phyloP scores from a whole-genome alignment of 2,329 filamentous ascomycete genomes.

The Aspergillus terreus region DNA sequence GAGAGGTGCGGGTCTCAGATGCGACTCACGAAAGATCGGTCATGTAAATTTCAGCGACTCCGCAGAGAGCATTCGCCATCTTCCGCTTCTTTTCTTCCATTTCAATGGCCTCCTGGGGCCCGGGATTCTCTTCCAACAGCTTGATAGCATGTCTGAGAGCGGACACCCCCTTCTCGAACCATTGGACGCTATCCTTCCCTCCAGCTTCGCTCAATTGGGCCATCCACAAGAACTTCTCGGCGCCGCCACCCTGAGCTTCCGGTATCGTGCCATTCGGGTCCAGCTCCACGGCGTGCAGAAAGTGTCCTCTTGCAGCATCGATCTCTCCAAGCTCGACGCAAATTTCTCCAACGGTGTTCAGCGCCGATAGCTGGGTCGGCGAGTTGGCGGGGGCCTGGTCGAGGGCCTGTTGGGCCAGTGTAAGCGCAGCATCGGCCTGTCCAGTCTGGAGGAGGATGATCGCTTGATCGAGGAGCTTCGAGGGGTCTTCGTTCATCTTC shows the following conservation, averaged over 20 bases:
- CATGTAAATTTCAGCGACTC: constrained; percentile 97
- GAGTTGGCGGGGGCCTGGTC: constrained; percentile 31
- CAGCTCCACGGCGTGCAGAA: constrained; percentile 67
- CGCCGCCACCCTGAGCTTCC: constrained; percentile 71
- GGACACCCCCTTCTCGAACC: constrained; percentile 63
- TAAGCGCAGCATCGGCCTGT: constrained; percentile 55
- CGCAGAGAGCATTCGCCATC: constrained; percentile 87
- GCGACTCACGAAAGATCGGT: constrained; percentile 76
- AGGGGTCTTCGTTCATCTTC: constrained; percentile 49
- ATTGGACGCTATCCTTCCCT: constrained; percentile 56
- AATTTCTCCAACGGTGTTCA: constrained; percentile 78
- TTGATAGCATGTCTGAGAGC: constrained; percentile 71
- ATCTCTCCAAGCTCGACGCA: constrained; percentile 78
- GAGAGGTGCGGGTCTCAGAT: neutral
- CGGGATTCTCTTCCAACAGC: constrained; percentile 52
- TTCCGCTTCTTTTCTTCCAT: constrained; percentile 72
- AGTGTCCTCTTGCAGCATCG: constrained; percentile 68
- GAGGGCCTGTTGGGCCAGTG: constrained; percentile 53
- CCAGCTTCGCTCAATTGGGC: constrained; percentile 76
- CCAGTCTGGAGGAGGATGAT: constrained; percentile 56
- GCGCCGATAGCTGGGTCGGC: constrained; percentile 50
- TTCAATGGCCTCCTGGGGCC: constrained; percentile 35
- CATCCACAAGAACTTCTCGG: constrained; percentile 92
- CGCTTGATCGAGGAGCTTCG: constrained; percentile 56
- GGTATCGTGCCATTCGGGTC: constrained; percentile 71